Conservation (phyloP, 495 filamentous ascomycete genomes). For the Penicillium malachiteum region DNA sequence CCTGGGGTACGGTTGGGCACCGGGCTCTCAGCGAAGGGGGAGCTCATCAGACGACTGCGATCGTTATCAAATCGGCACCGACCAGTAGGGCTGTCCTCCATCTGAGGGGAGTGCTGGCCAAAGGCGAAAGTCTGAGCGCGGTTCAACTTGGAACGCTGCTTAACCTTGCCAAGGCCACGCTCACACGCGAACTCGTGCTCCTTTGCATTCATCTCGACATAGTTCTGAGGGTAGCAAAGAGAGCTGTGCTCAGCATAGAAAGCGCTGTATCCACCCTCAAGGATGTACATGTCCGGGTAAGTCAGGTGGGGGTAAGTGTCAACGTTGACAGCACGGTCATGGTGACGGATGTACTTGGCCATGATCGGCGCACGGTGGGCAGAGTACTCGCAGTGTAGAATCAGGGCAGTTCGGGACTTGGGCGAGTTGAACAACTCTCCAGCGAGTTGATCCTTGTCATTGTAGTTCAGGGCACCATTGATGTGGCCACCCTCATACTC, state of each 20-base stretch:
- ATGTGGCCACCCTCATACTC: conserved; percentile 98
- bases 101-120: conserved; percentile 61
- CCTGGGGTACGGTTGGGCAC: conserved; percentile 54
- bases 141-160: conserved; percentile 76
- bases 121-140: conserved; percentile 95
- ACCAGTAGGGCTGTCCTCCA: conserved; percentile 80
- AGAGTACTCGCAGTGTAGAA: conserved; percentile 98
- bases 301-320: conserved; percentile 81
- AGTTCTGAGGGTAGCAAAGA: conserved; percentile 88
- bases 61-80: conserved; percentile 50
- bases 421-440: conserved; percentile 70
- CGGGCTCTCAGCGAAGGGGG: conserved; percentile 55
- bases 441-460: conserved; percentile 86
- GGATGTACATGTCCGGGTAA: conserved; percentile 94
- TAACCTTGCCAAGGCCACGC: conserved; percentile 85
- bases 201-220: conserved; percentile 90
- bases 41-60: conserved; percentile 36
- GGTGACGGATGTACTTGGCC: conserved; percentile 73
- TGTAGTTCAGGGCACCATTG: conserved; percentile 86
- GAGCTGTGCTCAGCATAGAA: conserved; percentile 78
- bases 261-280: conserved; percentile 92
- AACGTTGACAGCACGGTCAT: conserved; percentile 79
- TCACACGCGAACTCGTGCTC: conserved; percentile 90
- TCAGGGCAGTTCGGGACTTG: conserved; percentile 69
- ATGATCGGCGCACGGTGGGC: conserved; percentile 96